phyloP scores from a whole-genome alignment of 1,139 yeast genomes.

The Saccharomyces hybrid region DNA sequence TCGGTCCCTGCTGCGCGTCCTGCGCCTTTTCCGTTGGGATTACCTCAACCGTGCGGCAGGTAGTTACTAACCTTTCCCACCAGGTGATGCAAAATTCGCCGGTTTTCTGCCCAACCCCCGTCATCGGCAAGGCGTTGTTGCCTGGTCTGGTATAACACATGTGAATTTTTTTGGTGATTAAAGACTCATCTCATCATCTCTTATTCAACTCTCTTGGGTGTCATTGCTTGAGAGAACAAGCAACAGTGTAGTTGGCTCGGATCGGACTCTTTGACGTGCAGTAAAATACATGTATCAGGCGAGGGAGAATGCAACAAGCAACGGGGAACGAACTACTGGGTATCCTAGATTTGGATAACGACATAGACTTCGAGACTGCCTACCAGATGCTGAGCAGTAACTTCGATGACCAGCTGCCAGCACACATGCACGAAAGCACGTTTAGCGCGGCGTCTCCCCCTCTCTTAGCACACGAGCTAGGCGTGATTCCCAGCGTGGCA shows the following conservation, averaged over 20 bases:
- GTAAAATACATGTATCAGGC: background rate
- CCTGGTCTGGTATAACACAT: background rate
- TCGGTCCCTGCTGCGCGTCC: background rate
- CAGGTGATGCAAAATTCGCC: background rate
- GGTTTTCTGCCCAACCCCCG: background rate
- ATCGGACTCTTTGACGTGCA: constrained; percentile 2
- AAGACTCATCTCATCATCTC: background rate
- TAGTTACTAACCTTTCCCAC: background rate
- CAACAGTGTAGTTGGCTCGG: background rate
- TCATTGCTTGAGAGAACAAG: background rate
- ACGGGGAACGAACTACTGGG: constrained; percentile 10
- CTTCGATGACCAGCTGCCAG: constrained; percentile 8
- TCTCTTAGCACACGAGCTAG: background rate
- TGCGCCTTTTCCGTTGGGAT: background rate
- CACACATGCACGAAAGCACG: background rate
- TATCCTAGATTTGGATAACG: constrained; percentile 25
- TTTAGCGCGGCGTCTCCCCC: background rate
- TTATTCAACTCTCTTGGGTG: background rate
- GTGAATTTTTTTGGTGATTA: background rate
- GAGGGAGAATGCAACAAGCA: background rate
- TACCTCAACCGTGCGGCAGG: background rate
- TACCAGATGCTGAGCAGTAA: constrained; percentile 24
- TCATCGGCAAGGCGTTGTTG: constrained; percentile 1
- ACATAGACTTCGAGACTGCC: constrained; percentile 32
- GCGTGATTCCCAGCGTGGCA: background rate